Percentiles rank a stretch among this genome's conserved stretches.
These are phyloP conservation scores for Penicillium sp. DNA, from an alignment of 2,329 filamentous ascomycete genomes.

Conservation along the genomic window DNA sequence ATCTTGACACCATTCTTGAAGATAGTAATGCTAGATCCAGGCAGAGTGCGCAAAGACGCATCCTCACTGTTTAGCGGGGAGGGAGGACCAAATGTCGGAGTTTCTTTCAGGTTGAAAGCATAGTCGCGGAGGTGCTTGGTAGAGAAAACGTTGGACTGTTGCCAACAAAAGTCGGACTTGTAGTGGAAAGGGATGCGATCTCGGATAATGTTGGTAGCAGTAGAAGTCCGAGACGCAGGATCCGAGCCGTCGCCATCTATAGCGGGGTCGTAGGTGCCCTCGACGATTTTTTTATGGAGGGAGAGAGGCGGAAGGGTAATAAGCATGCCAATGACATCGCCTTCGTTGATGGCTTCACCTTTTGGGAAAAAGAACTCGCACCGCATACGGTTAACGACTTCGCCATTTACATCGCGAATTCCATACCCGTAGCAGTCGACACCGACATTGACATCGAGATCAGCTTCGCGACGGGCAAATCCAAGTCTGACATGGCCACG, in stretches of 20 bases:
- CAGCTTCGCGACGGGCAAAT: conserved; percentile 46
- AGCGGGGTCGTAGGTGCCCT: conserved; percentile 80
- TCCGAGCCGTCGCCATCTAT: conserved; percentile 54
- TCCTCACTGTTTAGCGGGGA: conserved; percentile 62
- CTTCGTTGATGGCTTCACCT: conserved; percentile 74
- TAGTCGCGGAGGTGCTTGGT: conserved; percentile 81
- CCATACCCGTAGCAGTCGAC: conserved; percentile 96
- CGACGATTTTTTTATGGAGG: conserved; percentile 81
- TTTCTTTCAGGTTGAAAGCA: conserved; percentile 45
- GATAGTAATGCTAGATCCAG: conserved; percentile 77
- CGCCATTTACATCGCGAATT: conserved; percentile 80
- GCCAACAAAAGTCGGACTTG: conserved; percentile 90
- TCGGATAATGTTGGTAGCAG: conserved; percentile 76
- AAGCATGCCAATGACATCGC: conserved; percentile 90
- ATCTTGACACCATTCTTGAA: conserved; percentile 89
- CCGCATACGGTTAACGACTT: conserved; percentile 88
- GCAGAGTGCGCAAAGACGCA: conserved; percentile 76
- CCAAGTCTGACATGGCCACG: conserved; percentile 48
- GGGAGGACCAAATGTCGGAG: conserved; percentile 46
- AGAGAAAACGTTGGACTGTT: conserved; percentile 59
- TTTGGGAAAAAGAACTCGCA: conserved; percentile 84
- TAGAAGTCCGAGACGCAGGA: conserved; percentile 43
- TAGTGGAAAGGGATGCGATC: conserved; percentile 93
- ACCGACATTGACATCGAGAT: conserved; percentile 58
- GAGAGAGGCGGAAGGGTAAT: conserved; percentile 82